Evolutionary conservation across 169 alveolate species (phyloP).

Genomic region (Amoebophrya sp.): DNA sequence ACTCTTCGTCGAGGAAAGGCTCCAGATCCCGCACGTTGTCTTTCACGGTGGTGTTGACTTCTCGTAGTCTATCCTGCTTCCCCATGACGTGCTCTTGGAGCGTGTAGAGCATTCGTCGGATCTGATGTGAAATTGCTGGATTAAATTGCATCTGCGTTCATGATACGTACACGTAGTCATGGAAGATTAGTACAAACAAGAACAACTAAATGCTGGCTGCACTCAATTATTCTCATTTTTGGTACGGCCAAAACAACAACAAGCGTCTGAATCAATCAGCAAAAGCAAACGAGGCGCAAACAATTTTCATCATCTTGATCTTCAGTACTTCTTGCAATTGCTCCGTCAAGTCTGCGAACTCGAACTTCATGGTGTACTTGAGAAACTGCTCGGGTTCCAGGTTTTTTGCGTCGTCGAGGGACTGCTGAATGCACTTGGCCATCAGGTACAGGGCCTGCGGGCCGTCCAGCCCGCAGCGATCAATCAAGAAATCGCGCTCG

Average conservation of each 20-base stretch:
- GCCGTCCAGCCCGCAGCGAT: neutral
- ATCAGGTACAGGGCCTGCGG: neutral
- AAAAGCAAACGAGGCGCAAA: too few species aligned
- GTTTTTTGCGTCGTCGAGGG: neutral
- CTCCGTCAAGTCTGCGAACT: too few species aligned
- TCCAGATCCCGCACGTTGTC: neutral
- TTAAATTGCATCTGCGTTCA: neutral
- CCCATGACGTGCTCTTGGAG: neutral
- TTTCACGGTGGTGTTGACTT: neutral
- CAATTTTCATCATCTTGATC: too few species aligned
- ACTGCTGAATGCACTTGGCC: neutral
- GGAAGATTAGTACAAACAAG: too few species aligned
- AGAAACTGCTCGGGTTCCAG: slow-evolving; percentile 10
- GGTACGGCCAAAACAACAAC: too few species aligned
- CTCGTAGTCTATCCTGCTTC: neutral
- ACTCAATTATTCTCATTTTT: too few species aligned
- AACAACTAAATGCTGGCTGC: too few species aligned
- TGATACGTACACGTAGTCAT: too few species aligned
- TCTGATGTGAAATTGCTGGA: neutral
- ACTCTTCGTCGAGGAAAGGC: neutral
- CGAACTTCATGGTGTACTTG: neutral
- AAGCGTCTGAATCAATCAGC: too few species aligned
- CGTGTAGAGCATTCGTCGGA: neutral
- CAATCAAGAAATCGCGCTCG: too few species aligned
- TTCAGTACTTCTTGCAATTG: too few species aligned